Evolutionary conservation across 495 filamentous ascomycete genomes (phyloP).

Genomic region (Penicillium cinerascens): DNA sequence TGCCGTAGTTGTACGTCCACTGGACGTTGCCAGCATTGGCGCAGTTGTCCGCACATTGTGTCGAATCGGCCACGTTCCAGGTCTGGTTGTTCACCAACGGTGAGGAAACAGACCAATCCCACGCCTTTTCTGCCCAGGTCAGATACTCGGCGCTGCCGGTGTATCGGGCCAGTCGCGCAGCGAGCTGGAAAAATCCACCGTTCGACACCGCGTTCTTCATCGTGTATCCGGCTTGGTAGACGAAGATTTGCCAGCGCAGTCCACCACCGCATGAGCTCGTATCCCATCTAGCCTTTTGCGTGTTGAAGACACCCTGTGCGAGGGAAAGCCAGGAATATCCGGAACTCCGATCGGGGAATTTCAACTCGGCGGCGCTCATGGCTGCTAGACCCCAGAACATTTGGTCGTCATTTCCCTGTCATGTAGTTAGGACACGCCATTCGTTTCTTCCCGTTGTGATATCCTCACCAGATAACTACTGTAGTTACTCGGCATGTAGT

Average conservation of each 20-base stretch:
- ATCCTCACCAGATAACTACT: slow-evolving; percentile 31
- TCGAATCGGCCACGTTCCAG: slow-evolving; percentile 60
- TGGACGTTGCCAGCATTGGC: slow-evolving; percentile 51
- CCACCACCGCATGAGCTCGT: slow-evolving; percentile 65
- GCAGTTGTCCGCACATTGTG: slow-evolving; percentile 51
- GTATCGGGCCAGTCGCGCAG: slow-evolving; percentile 63
- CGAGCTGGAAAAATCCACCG: slow-evolving; percentile 72
- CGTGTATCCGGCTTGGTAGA: slow-evolving; percentile 67
- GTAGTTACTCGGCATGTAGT: slow-evolving; percentile 56
- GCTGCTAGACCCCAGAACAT: slow-evolving; percentile 72
- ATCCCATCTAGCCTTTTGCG: slow-evolving; percentile 60
- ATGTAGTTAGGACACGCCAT: background rate
- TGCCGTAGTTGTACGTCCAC: slow-evolving; percentile 68
- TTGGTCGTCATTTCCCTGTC: slow-evolving; percentile 63
- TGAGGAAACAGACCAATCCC: slow-evolving; percentile 57
- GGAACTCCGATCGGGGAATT: slow-evolving; percentile 57
- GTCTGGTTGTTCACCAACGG: slow-evolving; percentile 47
- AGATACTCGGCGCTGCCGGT: slow-evolving; percentile 67
- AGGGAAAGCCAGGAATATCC: slow-evolving; percentile 58
- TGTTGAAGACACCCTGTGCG: slow-evolving; percentile 53
- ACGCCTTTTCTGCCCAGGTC: slow-evolving; percentile 64
- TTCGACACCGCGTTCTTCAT: slow-evolving; percentile 75
- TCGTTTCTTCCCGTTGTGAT: background rate
- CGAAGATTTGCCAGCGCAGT: slow-evolving; percentile 73
- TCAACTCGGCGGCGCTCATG: slow-evolving; percentile 64